phyloP scores from a whole-genome alignment of 2,329 filamentous ascomycete genomes.

The Ceratocystis alfenasii region DNA sequence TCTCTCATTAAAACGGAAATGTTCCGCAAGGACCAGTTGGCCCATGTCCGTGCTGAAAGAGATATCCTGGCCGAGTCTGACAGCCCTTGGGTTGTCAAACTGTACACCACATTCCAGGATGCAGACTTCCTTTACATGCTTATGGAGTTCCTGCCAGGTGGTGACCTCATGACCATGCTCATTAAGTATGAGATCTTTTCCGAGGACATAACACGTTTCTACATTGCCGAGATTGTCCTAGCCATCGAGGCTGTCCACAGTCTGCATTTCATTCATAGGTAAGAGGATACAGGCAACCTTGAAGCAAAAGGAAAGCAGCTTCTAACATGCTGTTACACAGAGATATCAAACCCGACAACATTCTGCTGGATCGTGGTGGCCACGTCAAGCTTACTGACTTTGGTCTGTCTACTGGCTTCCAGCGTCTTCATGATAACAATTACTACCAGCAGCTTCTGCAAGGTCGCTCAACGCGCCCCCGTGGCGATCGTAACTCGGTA shows the following conservation, averaged over 20 bases:
- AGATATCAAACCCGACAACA: constrained; percentile 77
- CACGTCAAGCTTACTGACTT: constrained; percentile 76
- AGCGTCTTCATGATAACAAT: constrained; percentile 64
- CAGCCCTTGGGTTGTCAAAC: constrained; percentile 97
- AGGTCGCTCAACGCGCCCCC: constrained; percentile 35
- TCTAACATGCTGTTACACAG: constrained; percentile 27
- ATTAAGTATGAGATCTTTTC: constrained; percentile 99
- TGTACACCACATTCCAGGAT: constrained; percentile 97
- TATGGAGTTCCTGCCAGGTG: constrained; percentile 97
- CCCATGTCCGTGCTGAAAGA: constrained; percentile 92
- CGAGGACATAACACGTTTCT: constrained; percentile 96
- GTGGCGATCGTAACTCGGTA: constrained; percentile 74
- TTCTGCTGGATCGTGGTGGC: constrained; percentile 61
- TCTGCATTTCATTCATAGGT: constrained; percentile 96
- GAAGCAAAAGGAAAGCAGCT: background rate
- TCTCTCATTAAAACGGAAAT: constrained; percentile 97
- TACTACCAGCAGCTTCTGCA: constrained; percentile 68
- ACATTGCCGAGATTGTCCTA: constrained; percentile 95
- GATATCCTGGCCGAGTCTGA: constrained; percentile 98
- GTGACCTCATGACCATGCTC: constrained; percentile 98
- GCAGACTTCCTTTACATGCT: constrained; percentile 94
- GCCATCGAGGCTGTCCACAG: constrained; percentile 99
- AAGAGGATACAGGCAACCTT: constrained; percentile 28
- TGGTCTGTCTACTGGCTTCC: constrained; percentile 66
- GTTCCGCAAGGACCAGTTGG: constrained; percentile 98